Percentiles rank a stretch among this genome's conserved stretches.
These are phyloP conservation scores for Tillandsia leiboldiana DNA, from an alignment of 176 grass and related monocot genomes.

Conservation along the genomic window DNA sequence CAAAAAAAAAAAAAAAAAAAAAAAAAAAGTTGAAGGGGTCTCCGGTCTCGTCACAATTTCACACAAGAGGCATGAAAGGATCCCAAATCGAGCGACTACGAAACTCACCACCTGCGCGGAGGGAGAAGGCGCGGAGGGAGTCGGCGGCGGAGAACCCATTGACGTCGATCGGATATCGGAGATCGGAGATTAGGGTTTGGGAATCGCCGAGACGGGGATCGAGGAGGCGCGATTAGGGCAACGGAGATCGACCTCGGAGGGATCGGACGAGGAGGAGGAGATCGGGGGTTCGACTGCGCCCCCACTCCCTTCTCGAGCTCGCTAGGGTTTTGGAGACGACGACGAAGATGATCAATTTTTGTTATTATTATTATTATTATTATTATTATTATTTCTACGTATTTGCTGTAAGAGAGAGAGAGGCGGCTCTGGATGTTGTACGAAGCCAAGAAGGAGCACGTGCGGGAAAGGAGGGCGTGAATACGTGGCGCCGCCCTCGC, in stretches of 20 bases:
- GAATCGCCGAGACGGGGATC: not conserved
- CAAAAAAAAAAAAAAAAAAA: not conserved
- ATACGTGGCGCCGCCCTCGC: not conserved
- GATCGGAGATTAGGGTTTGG: not conserved
- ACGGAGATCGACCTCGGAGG: not conserved
- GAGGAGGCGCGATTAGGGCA: not conserved
- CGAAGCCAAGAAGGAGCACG: not conserved
- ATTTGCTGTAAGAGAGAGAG: not conserved
- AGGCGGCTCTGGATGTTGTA: not conserved
- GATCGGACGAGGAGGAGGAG: not conserved
- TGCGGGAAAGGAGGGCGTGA: not conserved
- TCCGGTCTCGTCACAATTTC: not conserved
- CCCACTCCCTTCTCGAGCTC: not conserved
- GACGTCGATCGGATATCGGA: not conserved
- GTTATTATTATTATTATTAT: not conserved
- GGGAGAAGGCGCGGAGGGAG: slow-evolving; percentile 44
- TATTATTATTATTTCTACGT: not conserved
- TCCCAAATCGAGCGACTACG: not conserved
- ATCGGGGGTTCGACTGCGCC: not conserved
- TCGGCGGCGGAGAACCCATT: slow-evolving; percentile 51
- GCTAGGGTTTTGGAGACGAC: slow-evolving; percentile 1
- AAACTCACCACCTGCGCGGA: slow-evolving; percentile 70
- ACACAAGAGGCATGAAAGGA: not conserved
- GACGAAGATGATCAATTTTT: not conserved
- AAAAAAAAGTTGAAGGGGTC: not conserved